Conservation (phyloP, 2,329 filamentous ascomycete species). For the Fusarium falciforme region DNA sequence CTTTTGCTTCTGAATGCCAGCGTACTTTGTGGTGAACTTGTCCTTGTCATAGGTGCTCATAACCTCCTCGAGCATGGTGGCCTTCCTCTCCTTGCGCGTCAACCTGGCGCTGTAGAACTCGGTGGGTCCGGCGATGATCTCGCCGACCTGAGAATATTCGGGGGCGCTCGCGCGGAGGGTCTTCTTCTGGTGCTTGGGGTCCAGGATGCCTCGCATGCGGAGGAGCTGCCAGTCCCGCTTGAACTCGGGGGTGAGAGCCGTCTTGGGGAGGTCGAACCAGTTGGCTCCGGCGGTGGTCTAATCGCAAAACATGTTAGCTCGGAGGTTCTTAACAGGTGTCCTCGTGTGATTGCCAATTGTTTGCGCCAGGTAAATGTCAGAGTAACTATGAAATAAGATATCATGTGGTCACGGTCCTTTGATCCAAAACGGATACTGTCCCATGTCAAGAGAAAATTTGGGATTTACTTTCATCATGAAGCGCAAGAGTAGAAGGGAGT, state of each 20-base stretch:
- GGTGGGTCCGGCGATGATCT: constrained; percentile 86
- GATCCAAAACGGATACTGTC: constrained; percentile 55
- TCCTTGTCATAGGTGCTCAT: constrained; percentile 63
- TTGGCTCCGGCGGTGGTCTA: constrained; percentile 76
- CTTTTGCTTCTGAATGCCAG: constrained; percentile 84
- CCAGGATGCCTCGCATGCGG: constrained; percentile 88
- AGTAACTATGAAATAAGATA: constrained; percentile 77
- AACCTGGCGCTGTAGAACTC: constrained; percentile 87
- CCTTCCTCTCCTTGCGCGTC: constrained; percentile 87
- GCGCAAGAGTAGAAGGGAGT: not conserved
- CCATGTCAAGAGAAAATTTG: constrained; percentile 52
- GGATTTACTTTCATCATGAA: constrained; percentile 56
- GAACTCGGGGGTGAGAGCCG: constrained; percentile 83
- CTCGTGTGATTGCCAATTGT: not conserved
- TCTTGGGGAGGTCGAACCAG: constrained; percentile 91
- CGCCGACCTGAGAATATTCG: constrained; percentile 89
- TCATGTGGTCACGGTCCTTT: constrained; percentile 70
- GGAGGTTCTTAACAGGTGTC: not conserved
- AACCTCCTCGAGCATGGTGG: constrained; percentile 87
- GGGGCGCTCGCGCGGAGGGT: constrained; percentile 75
- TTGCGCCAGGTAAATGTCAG: constrained; percentile 59
- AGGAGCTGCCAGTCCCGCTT: constrained; percentile 91
- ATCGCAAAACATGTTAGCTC: constrained; percentile 32
- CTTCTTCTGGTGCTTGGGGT: constrained; percentile 95
- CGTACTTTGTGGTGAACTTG: constrained; percentile 89